Evolutionary conservation across 2,329 filamentous ascomycete species (phyloP), one percentile per base, ranked within the genome.

Genomic region (Aspergillus novoparasiticus): DNA sequence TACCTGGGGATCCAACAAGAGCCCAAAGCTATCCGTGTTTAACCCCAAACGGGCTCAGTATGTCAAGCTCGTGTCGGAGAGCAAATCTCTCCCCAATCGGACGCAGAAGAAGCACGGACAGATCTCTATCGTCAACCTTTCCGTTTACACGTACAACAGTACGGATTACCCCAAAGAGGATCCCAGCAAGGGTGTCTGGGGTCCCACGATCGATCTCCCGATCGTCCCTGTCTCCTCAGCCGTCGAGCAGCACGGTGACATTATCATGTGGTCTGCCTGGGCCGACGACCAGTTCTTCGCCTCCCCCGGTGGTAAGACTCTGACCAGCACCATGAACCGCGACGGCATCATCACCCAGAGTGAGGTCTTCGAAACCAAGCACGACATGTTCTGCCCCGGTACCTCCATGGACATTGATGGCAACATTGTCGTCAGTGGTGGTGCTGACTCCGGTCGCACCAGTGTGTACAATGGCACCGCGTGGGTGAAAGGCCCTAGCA

Each of bases 381-480:
- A 75, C 21, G 72, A 75, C 56, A 74, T 73, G 71, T 74, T 70
- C 57, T 68, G 66, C 26, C 85, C 65, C 1, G 65, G 65, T 9
- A 67, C 56, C 21, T 66, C 65, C 8, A 66, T 66, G 59, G 65
- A 65, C 39, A 16, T 60, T 2, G 57, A 65, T 12, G 65, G 65
- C 9, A 60, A 79, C 10, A 78, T 86, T 9, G 69, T 87, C 2
- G 81, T 89, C 8, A 84, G 82, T 0, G 86, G 87, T 6, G 86
- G 86, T 1, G 80, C 81, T 28, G 78, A 82, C 60, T 81, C 82
- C 8, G 71, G 75, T 6, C 80, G 80, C 48, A 85, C 83, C 1
- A 85, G 81, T 59, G 76, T 86, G 41, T 86, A 82, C 71, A 71
- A 83, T 66, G 77, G 78, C 0, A 66, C 62, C 0, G 63, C 58